A percentile compares a stretch with the other conserved stretches of the same genome.
These are phyloP conservation scores for Mucor indicus DNA, from an alignment of 371 early-diverging fungal genomes.

Conservation along the genomic window DNA sequence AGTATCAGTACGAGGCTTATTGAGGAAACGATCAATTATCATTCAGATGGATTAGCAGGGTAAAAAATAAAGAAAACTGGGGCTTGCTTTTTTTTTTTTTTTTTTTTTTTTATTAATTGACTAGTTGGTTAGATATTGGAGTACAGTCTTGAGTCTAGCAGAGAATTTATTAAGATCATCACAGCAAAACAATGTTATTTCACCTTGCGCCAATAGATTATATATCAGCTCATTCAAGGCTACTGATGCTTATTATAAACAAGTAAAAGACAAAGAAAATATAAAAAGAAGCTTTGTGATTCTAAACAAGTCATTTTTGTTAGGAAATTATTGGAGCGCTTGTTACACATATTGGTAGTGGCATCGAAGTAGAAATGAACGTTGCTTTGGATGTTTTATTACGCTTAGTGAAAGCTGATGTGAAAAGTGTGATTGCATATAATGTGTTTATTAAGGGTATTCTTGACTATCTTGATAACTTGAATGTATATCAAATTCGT, in stretches of 20 bases:
- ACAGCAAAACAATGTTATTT: conserved; percentile 40
- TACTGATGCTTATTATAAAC: conserved; percentile 65
- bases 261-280: conserved; percentile 21
- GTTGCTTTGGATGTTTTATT: conserved; percentile 61
- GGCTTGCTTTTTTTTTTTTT: not conserved
- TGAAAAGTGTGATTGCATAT: conserved; percentile 54
- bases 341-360: conserved; percentile 84
- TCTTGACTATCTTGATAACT: conserved; percentile 74
- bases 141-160: conserved; percentile 57
- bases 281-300: not conserved
- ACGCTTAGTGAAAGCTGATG: conserved; percentile 48
- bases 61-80: conserved; percentile 20
- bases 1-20: conserved; percentile 47
- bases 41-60: conserved; percentile 51
- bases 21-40: conserved; percentile 49
- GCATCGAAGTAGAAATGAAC: conserved; percentile 65
- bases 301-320: not conserved
- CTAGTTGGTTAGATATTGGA: conserved; percentile 59
- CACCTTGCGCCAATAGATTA: conserved; percentile 47
- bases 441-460: conserved; percentile 76
- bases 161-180: conserved; percentile 61
- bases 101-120: not conserved
- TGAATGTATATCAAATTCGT: conserved; percentile 64
- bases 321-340: conserved; percentile 73
- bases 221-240: conserved; percentile 53